These are phyloP conservation scores for Onygenales sp. DNA, from an alignment of 2,329 filamentous ascomycete species.

Conservation along the genomic window DNA sequence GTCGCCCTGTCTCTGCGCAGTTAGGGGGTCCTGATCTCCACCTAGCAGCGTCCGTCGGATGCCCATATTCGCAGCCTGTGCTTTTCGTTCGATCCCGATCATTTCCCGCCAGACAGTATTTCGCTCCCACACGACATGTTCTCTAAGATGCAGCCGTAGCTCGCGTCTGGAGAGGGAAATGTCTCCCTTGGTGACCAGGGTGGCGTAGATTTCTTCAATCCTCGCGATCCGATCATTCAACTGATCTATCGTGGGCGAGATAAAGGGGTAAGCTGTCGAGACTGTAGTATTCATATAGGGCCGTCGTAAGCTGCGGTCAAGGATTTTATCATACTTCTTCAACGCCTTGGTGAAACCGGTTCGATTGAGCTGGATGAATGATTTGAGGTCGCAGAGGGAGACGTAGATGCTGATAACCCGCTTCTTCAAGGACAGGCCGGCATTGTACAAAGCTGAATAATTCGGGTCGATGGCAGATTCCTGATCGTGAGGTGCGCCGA, in stretches of 20 bases:
- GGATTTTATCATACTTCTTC: slow-evolving; percentile 97
- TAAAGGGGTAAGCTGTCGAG: slow-evolving; percentile 72
- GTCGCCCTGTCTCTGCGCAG: slow-evolving; percentile 73
- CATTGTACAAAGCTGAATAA: slow-evolving; percentile 58
- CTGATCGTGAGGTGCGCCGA: slow-evolving; percentile 52
- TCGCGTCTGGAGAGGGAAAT: slow-evolving; percentile 68
- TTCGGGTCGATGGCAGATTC: slow-evolving; percentile 59
- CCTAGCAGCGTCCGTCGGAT: slow-evolving; percentile 69
- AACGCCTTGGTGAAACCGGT: slow-evolving; percentile 94
- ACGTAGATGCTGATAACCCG: slow-evolving; percentile 81
- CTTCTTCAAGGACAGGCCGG: slow-evolving; percentile 83
- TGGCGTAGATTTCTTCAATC: slow-evolving; percentile 72
- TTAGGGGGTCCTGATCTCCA: slow-evolving; percentile 56
- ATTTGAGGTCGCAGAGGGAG: slow-evolving; percentile 87
- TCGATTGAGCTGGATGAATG: slow-evolving; percentile 89
- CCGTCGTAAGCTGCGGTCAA: slow-evolving; percentile 70
- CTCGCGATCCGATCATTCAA: slow-evolving; percentile 63
- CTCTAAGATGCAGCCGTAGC: slow-evolving; percentile 77
- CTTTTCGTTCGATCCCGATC: slow-evolving; percentile 93
- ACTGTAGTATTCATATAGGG: slow-evolving; percentile 68
- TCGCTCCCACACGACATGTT: slow-evolving; percentile 97
- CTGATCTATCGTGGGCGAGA: slow-evolving; percentile 56
- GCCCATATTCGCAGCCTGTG: slow-evolving; percentile 86
- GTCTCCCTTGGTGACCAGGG: slow-evolving; percentile 75
- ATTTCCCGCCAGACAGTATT: slow-evolving; percentile 99